phyloP scores from a whole-genome alignment of 768 basidiomycete species.

The Coprinellus micaceus region DNA sequence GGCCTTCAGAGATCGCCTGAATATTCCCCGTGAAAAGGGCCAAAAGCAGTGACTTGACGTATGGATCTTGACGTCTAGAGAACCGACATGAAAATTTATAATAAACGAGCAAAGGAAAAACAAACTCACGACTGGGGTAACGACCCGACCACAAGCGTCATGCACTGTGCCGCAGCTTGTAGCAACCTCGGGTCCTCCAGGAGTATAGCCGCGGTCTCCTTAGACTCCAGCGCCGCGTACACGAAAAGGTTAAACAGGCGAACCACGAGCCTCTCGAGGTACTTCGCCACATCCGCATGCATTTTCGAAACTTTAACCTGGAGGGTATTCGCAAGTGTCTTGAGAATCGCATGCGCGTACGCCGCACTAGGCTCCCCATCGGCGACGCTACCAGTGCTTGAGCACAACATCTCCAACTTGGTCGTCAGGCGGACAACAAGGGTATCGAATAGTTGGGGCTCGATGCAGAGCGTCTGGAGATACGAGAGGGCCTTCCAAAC shows the following conservation, averaged over 20 bases:
- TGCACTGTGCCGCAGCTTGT: slow-evolving; percentile 58
- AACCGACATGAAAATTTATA: slow-evolving; percentile 4
- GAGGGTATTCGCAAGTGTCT: slow-evolving; percentile 63
- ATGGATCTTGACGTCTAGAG: slow-evolving; percentile 61
- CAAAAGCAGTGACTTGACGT: slow-evolving; percentile 46
- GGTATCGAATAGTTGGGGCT: slow-evolving; percentile 77
- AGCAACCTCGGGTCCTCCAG: slow-evolving; percentile 51
- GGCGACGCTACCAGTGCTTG: slow-evolving; percentile 25
- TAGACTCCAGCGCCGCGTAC: slow-evolving; percentile 35
- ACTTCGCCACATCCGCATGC: slow-evolving; percentile 76
- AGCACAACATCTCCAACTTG: slow-evolving; percentile 71
- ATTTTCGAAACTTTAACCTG: slow-evolving; percentile 39
- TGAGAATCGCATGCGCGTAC: slow-evolving; percentile 81
- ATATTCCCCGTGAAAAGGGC: slow-evolving; percentile 57
- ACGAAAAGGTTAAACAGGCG: slow-evolving; percentile 63
- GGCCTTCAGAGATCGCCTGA: slow-evolving; percentile 49
- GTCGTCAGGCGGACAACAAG: slow-evolving; percentile 73
- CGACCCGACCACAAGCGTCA: slow-evolving; percentile 64
- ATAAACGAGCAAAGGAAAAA: not conserved
- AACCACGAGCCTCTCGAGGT: slow-evolving; percentile 73
- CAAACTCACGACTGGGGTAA: slow-evolving; percentile 60
- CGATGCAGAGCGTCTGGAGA: slow-evolving; percentile 68
- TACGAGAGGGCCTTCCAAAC: slow-evolving; percentile 67
- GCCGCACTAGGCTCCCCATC: slow-evolving; percentile 67
- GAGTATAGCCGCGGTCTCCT: slow-evolving; percentile 23